Percentiles rank a stretch among this genome's conserved stretches.
phyloP scores from a whole-genome alignment of 192 early-diverging fungal genomes.

The Coemansia sp. region DNA sequence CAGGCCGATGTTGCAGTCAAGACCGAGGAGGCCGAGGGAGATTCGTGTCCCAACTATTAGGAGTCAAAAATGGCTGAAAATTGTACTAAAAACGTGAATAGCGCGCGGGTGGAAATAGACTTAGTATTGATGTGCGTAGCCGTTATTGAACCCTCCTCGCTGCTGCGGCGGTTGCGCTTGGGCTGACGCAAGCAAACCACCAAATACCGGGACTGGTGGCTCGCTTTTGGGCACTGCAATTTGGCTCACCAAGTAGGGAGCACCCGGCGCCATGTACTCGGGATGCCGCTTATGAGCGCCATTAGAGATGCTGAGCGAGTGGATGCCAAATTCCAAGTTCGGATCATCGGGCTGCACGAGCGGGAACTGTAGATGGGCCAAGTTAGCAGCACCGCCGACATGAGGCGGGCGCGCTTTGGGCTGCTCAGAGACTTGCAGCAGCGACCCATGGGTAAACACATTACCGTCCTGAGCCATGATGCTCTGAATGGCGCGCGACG shows the following conservation, averaged over 20 bases:
- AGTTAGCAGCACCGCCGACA: conserved; percentile 32
- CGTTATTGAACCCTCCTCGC: conserved; percentile 1
- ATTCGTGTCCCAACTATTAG: not conserved
- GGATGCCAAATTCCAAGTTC: conserved; percentile 1
- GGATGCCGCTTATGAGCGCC: not conserved
- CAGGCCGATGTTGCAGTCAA: not conserved
- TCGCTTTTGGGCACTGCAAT: conserved; percentile 3
- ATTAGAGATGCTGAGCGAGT: not conserved
- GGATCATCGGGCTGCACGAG: conserved; percentile 33
- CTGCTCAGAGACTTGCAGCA: conserved; percentile 41
- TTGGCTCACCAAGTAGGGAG: not conserved
- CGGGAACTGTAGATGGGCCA: conserved; percentile 21
- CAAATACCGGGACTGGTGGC: conserved; percentile 8
- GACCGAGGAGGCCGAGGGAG: not conserved
- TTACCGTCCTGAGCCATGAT: conserved; percentile 45
- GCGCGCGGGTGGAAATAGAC: not conserved
- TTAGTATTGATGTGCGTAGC: not conserved
- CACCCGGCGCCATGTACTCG: not conserved
- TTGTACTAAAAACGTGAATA: not conserved
- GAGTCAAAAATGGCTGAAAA: not conserved
- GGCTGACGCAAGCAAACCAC: conserved; percentile 18
- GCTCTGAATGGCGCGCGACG: conserved; percentile 49
- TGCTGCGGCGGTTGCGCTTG: conserved; percentile 6
- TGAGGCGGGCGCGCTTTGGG: conserved; percentile 34
- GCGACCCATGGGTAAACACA: conserved; percentile 48